Base-by-base conservation (phyloP, 176 grass and related monocot genomes). In the Eragrostis nindensis region DNA sequence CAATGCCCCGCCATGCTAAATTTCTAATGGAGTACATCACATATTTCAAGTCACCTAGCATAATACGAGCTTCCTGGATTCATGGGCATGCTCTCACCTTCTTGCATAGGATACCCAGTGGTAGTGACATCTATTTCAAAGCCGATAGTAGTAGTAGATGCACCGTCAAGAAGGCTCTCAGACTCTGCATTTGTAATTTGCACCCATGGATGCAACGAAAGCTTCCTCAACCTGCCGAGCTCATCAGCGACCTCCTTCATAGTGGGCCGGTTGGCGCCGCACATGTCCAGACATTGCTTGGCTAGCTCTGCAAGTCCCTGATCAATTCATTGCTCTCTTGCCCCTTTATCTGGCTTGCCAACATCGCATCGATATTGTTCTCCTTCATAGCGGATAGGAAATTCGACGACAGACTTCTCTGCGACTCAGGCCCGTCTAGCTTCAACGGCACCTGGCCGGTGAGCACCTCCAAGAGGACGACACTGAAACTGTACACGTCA, bases 41-140 rank as follows among this genome's bases (percentile, higher is more conserved):
- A 38, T 22, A 3, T n/a, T n/a, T n/a, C n/a, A n/a, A 27, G 0
- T 86, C 72, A 87, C 46, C 85, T 77, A 0, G 79, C 78, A 25
- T 82, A 82, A 38, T 82, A 87, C 0, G 65, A 70, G 25, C 79
- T 87, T 38, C 38, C 22, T 82, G 79, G 85, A 21, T 87, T 87
- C 74, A 82, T 87, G 6, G 79, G 73, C 1, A 77, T 9, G 66
- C 53, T 45, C 18, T 82, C 65, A 45, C 45, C 46, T 38, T 82
- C 44, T 1, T 43, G 45, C 1, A 40, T 15, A 63, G 63, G 78
- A 55, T 77, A 87, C 18, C 45, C 72, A 42, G 44, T 46, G 64
- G 22, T 18, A 15, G n/a, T n/a, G n/a, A 8, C 41, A 64, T 77
- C 46, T 5, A 27, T 77, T 24, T 55, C 36, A 46, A 77, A 82